A percentile compares a stretch with the other conserved stretches of the same genome.
phyloP scores from a whole-genome alignment of 1,139 yeast species.

The Magnusiomyces paraingens region DNA sequence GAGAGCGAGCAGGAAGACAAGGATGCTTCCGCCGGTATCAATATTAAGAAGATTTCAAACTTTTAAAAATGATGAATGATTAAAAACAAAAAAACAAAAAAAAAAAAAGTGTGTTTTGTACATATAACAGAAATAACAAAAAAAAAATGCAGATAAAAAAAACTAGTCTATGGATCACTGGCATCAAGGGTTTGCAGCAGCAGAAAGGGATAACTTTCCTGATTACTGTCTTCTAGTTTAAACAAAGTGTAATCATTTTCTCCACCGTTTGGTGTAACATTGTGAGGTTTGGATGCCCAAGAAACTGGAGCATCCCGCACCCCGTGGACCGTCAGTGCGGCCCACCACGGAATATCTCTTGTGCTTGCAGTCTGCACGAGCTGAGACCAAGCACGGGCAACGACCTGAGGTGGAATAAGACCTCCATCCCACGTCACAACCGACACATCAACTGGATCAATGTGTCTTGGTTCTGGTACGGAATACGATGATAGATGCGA shows the following conservation, averaged over 20 bases:
- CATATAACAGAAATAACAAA: background rate
- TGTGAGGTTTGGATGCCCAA: slow-evolving; percentile 28
- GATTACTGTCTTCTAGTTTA: slow-evolving; percentile 10
- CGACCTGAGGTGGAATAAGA: slow-evolving; percentile 16
- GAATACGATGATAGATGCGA: slow-evolving; percentile 23
- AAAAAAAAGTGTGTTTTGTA: background rate
- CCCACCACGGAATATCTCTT: slow-evolving; percentile 17
- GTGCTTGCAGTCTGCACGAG: slow-evolving; percentile 3
- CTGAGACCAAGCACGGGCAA: slow-evolving; percentile 16
- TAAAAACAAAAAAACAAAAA: background rate
- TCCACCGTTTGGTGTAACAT: slow-evolving; percentile 20
- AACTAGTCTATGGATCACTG: background rate
- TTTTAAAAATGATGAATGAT: background rate
- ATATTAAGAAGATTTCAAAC: background rate
- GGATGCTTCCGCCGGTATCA: slow-evolving; percentile 9
- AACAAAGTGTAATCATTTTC: slow-evolving; percentile 25
- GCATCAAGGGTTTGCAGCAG: background rate
- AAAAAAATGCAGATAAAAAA: background rate
- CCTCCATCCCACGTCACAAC: slow-evolving; percentile 20
- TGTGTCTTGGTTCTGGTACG: slow-evolving; percentile 18
- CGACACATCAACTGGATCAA: slow-evolving; percentile 12
- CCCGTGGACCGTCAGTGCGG: slow-evolving; percentile 26
- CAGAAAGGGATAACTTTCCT: slow-evolving; percentile 1
- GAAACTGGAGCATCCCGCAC: slow-evolving; percentile 29
- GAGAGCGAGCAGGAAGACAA: slow-evolving; percentile 11